A percentile compares a stretch with the other conserved stretches of the same genome.
Evolutionary conservation across 805 yeast species (phyloP).

Genomic region (Pichia sporocuriosa): DNA sequence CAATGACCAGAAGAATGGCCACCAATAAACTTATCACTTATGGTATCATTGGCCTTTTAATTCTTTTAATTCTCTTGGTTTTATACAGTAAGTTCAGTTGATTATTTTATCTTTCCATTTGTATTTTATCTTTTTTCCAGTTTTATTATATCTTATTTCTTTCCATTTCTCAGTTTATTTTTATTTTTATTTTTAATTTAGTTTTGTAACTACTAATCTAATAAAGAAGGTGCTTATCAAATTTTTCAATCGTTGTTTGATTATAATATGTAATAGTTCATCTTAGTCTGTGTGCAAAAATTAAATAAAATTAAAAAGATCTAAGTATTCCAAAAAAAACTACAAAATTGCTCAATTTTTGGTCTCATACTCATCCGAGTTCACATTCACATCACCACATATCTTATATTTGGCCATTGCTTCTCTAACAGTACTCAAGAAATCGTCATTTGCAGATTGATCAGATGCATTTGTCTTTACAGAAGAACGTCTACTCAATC

Average conservation of each 20-base stretch:
- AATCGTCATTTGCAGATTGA: constrained; percentile 22
- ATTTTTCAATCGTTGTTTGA: too few relatives aligned
- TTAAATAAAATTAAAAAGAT: not conserved
- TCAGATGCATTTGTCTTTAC: constrained; percentile 24
- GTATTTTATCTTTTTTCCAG: not conserved
- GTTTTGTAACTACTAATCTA: not conserved
- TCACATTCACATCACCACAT: constrained; percentile 36
- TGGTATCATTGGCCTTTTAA: constrained; percentile 83
- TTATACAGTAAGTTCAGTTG: constrained; percentile 74
- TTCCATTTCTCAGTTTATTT: not conserved
- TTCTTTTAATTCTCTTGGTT: constrained; percentile 74
- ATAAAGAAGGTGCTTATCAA: too few relatives aligned
- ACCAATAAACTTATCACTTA: constrained; percentile 87
- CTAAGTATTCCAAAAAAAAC: not conserved
- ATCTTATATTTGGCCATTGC: constrained; percentile 34
- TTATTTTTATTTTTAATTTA: too few relatives aligned
- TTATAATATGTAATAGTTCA: too few relatives aligned
- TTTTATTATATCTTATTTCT: not conserved
- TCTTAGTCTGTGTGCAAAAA: too few relatives aligned
- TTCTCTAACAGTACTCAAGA: constrained; percentile 36
- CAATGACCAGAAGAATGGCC: constrained; percentile 89
- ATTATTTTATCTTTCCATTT: constrained; percentile 25
- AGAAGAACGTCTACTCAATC: constrained; percentile 27
- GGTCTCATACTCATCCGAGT: constrained; percentile 56
- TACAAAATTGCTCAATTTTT: constrained; percentile 11